phyloP scores from a whole-genome alignment of 2,329 filamentous ascomycete genomes.

The Eutypa lata region DNA sequence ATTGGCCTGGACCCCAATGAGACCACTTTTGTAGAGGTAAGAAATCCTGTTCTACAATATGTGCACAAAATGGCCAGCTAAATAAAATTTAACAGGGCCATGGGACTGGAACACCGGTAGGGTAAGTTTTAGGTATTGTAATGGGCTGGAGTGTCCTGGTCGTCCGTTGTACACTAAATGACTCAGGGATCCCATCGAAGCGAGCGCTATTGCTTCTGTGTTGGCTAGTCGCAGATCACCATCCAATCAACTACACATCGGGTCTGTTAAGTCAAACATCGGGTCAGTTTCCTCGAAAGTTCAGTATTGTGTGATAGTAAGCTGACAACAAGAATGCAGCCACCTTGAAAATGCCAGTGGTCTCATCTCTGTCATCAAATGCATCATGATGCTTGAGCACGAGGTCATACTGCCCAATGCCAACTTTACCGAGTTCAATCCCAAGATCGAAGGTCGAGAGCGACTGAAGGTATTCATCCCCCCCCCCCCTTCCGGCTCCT shows the following conservation, averaged over 20 bases:
- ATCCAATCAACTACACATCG: constrained; percentile 22
- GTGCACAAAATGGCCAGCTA: too few relatives aligned
- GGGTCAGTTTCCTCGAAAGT: constrained; percentile 1
- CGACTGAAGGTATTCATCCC: too few relatives aligned
- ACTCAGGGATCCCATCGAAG: constrained; percentile 14
- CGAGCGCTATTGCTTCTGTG: constrained; percentile 18
- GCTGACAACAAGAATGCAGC: too few relatives aligned
- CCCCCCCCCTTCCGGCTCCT: too few relatives aligned
- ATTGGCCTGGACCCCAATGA: constrained; percentile 3
- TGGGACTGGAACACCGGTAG: constrained; percentile 7
- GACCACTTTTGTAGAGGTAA: constrained; percentile 8
- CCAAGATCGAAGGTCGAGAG: constrained; percentile 8
- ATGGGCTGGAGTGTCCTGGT: too few relatives aligned
- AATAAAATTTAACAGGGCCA: constrained; percentile 8
- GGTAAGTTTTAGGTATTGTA: not conserved
- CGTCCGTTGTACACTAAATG: not conserved
- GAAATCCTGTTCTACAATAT: not conserved
- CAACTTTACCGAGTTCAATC: constrained; percentile 21
- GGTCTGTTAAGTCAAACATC: constrained; percentile 21
- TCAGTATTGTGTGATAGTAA: not conserved
- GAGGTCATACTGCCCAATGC: constrained; percentile 22
- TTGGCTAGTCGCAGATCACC: constrained; percentile 16
- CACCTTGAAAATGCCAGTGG: constrained; percentile 24
- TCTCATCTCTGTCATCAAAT: constrained; percentile 23
- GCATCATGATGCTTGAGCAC: constrained; percentile 22